Evolutionary conservation across 495 filamentous ascomycete species (phyloP).

Genomic region (Pseudotulostoma volvatum): DNA sequence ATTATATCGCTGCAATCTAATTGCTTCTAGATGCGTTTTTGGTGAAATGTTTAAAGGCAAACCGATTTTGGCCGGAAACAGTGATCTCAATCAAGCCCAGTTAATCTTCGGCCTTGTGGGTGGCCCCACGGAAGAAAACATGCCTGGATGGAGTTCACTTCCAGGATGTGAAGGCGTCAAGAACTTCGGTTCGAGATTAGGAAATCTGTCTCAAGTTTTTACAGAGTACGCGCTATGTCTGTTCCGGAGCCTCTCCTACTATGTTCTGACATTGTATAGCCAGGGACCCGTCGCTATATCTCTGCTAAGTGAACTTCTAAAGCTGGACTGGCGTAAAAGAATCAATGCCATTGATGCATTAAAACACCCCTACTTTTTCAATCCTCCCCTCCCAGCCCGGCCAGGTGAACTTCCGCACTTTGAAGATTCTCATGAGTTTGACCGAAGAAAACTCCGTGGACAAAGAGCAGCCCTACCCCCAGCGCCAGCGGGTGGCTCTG

Average conservation of each 20-base stretch:
- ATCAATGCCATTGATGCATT: slow-evolving; percentile 92
- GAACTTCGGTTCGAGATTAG: slow-evolving; percentile 42
- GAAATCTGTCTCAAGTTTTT: slow-evolving; percentile 56
- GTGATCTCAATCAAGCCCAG: slow-evolving; percentile 75
- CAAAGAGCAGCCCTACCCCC: slow-evolving; percentile 67
- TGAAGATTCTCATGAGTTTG: slow-evolving; percentile 89
- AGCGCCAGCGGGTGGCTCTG: slow-evolving; percentile 74
- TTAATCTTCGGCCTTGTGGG: slow-evolving; percentile 91
- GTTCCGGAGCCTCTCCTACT: neutral
- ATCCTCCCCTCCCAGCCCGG: slow-evolving; percentile 55
- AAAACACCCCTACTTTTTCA: slow-evolving; percentile 80
- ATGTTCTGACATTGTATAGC: slow-evolving; percentile 10
- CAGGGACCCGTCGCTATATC: slow-evolving; percentile 50
- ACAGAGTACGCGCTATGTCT: slow-evolving; percentile 35
- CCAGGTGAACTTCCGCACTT: slow-evolving; percentile 75
- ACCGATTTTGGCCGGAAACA: slow-evolving; percentile 80
- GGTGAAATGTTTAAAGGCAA: slow-evolving; percentile 95
- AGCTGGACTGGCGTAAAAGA: slow-evolving; percentile 71
- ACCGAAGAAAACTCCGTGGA: slow-evolving; percentile 72
- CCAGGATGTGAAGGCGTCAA: slow-evolving; percentile 66
- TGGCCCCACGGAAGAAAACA: slow-evolving; percentile 73
- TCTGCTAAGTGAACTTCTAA: slow-evolving; percentile 66
- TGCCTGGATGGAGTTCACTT: slow-evolving; percentile 77
- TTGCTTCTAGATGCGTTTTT: slow-evolving; percentile 62
- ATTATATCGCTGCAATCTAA: slow-evolving; percentile 4